These are phyloP conservation scores for Combretum micranthum DNA, from an alignment of 345 rosid genomes.

Conservation along the genomic window DNA sequence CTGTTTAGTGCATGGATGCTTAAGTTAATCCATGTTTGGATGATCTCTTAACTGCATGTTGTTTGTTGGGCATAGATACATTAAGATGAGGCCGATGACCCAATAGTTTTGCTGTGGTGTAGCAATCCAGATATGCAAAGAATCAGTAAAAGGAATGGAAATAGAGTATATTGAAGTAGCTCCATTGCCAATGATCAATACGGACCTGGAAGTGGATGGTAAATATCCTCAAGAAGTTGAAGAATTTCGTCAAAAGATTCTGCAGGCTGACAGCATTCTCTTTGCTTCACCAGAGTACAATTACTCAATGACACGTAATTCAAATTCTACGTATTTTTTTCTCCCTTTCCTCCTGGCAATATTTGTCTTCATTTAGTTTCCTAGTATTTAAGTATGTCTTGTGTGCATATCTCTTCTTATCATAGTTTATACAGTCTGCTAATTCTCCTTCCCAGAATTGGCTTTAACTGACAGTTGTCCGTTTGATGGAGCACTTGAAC, in stretches of 20 bases:
- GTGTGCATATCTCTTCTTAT: too few species aligned
- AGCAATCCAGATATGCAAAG: conserved; percentile 33
- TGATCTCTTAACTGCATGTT: too few species aligned
- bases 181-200: conserved; percentile 56
- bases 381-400: too few species aligned
- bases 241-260: conserved; percentile 58
- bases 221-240: conserved; percentile 53
- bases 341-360: not conserved
- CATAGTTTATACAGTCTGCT: too few species aligned
- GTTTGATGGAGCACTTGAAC: too few species aligned
- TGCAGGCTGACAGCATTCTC: conserved; percentile 51
- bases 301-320: conserved; percentile 54
- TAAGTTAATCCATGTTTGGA: too few species aligned
- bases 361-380: not conserved
- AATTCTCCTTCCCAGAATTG: too few species aligned
- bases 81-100: too few species aligned
- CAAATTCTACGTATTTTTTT: not conserved
- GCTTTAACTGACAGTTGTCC: too few species aligned
- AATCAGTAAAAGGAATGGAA: conserved; percentile 37
- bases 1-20: not conserved
- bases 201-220: conserved; percentile 60
- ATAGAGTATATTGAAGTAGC: conserved; percentile 57
- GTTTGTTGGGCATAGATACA: too few species aligned
- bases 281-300: conserved; percentile 86
- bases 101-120: not conserved